Evolutionary conservation across 768 basidiomycete genomes (phyloP).

Genomic region (Naematelia aurantialba): DNA sequence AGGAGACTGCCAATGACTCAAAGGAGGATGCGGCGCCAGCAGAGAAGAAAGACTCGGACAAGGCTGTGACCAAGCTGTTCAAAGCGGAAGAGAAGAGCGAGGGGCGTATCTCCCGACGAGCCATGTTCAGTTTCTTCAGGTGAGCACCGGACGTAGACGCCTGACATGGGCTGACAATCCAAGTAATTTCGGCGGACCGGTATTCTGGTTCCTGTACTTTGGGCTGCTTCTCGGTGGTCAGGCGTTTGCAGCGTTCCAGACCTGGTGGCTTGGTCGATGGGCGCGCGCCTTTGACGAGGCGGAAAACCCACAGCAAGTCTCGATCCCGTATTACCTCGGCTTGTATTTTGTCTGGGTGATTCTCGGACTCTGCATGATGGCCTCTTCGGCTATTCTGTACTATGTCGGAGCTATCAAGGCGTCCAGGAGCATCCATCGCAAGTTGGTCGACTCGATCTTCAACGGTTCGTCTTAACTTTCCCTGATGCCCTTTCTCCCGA

Average conservation of each 20-base stretch:
- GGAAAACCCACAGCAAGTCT: constrained; percentile 32
- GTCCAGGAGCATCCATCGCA: constrained; percentile 34
- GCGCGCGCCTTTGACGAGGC: constrained; percentile 42
- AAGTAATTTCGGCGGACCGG: constrained; percentile 45
- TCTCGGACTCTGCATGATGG: constrained; percentile 22
- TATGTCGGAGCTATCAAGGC: constrained; percentile 45
- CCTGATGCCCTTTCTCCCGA: background rate
- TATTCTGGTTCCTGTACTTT: constrained; percentile 49
- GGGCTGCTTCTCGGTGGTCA: constrained; percentile 40
- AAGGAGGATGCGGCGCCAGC: constrained; percentile 17
- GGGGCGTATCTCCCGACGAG: constrained; percentile 42
- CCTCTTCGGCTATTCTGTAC: constrained; percentile 25
- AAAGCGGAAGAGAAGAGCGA: constrained; percentile 49
- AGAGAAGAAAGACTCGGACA: constrained; percentile 31
- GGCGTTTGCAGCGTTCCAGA: constrained; percentile 35
- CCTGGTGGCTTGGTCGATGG: constrained; percentile 49
- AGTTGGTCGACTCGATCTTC: constrained; percentile 42
- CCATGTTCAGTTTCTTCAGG: constrained; percentile 41
- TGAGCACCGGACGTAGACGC: constrained; percentile 21
- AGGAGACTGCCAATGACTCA: constrained; percentile 26
- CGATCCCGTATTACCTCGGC: constrained; percentile 45
- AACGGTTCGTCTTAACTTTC: constrained; percentile 7
- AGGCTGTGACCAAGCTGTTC: constrained; percentile 39
- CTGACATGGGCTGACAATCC: constrained; percentile 5
- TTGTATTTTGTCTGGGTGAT: constrained; percentile 45